These are phyloP conservation scores for Aspergillus chevalieri DNA, from an alignment of 2,329 filamentous ascomycete species.

Conservation along the genomic window DNA sequence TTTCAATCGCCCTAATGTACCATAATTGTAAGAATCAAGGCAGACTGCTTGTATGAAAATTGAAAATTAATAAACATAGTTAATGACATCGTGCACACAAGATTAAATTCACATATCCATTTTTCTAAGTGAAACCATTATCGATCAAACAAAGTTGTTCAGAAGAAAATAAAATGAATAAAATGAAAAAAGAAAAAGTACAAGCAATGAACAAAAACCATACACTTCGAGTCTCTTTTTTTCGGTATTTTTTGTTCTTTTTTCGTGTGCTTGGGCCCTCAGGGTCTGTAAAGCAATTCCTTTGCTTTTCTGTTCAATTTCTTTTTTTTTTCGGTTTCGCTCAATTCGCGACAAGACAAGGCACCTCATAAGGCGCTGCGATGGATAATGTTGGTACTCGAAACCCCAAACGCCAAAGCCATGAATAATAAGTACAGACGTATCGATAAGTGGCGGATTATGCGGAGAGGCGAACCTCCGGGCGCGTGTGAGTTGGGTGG, in stretches of 20 bases:
- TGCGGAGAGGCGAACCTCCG: conserved; percentile 1
- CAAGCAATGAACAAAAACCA: conserved; percentile 4
- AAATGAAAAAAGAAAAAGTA: conserved; percentile 6
- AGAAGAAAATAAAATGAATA: background rate
- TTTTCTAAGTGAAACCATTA: background rate
- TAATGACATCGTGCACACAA: background rate
- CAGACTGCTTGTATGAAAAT: too few species aligned
- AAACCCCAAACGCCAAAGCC: conserved; percentile 29
- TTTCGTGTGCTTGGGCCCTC: background rate
- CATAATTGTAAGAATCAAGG: too few species aligned
- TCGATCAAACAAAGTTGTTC: background rate
- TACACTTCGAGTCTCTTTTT: conserved; percentile 5
- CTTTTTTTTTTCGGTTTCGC: conserved; percentile 1
- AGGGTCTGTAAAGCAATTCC: background rate
- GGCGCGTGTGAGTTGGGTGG: background rate
- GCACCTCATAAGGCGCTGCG: conserved; percentile 13
- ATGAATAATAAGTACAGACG: conserved; percentile 29
- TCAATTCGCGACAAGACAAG: conserved; percentile 11
- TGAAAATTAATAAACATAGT: too few species aligned
- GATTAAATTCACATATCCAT: background rate
- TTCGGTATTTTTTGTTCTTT: conserved; percentile 6
- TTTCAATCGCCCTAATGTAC: too few species aligned
- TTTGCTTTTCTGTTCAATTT: conserved; percentile 8
- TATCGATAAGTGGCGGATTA: background rate
- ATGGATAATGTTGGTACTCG: conserved; percentile 19